Percentiles rank a stretch among this genome's conserved stretches.
Evolutionary conservation across 2,329 filamentous ascomycete species (phyloP).

Genomic region (Aspergillus quadricinctus): DNA sequence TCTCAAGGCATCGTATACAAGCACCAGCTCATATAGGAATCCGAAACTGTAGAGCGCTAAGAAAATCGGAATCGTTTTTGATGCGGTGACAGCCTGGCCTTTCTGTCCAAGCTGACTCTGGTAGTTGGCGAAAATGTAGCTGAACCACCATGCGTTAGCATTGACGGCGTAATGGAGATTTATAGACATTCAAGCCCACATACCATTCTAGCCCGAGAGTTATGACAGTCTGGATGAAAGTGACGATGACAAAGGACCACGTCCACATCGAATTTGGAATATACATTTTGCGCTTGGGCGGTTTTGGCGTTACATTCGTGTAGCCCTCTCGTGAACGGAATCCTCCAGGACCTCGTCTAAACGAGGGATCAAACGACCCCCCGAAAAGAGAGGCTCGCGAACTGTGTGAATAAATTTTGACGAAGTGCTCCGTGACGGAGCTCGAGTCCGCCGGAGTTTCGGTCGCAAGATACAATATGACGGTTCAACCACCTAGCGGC

Average conservation of each 20-base stretch:
- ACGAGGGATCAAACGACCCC: conserved; percentile 51
- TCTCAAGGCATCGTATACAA: conserved; percentile 89
- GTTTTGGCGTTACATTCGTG: conserved; percentile 34
- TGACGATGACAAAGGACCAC: conserved; percentile 73
- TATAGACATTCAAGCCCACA: conserved; percentile 33
- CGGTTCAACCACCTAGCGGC: conserved; percentile 30
- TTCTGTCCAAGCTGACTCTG: conserved; percentile 53
- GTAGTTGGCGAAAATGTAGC: conserved; percentile 87
- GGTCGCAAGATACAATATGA: conserved; percentile 28
- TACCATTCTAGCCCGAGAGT: conserved; percentile 84
- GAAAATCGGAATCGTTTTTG: conserved; percentile 82
- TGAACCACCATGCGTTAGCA: conserved; percentile 33
- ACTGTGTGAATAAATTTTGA: conserved; percentile 55
- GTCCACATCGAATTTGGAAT: conserved; percentile 83
- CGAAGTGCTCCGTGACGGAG: conserved; percentile 39
- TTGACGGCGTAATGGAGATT: background rate
- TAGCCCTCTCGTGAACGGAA: conserved; percentile 52
- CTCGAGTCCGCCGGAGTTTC: conserved; percentile 24
- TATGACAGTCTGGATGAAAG: conserved; percentile 70
- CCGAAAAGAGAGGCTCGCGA: conserved; percentile 57
- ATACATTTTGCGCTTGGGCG: conserved; percentile 55
- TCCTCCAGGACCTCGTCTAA: conserved; percentile 44
- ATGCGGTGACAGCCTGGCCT: conserved; percentile 38
- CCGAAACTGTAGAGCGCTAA: conserved; percentile 95
- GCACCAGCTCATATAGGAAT: conserved; percentile 83